Base-by-base conservation (phyloP, 768 basidiomycete species). In the Boletales sp. region DNA sequence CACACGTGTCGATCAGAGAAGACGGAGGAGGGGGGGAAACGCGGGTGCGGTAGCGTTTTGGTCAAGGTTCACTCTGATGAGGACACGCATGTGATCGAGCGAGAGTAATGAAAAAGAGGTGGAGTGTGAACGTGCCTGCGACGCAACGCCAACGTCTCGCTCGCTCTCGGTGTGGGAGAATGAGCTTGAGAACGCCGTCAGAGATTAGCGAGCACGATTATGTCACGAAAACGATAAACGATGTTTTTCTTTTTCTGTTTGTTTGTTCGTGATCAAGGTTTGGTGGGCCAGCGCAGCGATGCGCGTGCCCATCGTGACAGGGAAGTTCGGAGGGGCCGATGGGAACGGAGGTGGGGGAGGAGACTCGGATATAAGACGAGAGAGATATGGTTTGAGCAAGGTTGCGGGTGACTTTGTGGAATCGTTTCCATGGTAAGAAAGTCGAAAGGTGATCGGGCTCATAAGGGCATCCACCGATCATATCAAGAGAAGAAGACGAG, bases 91-190 rank as follows among this genome's bases (percentile, higher is more conserved):
- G 21, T 53, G 53, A 63, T 60, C 62, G 62, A 55, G 59, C 32
- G 24, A 58, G 21, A 21, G 21, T 4, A 21, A 21, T 50, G 51
- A 55, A 53, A 55, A 53, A 52, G 43, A 48, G 54, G 60, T 66
- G 63, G 63, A 54, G 64, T 68, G 63, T 50, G 65, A 65, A 65
- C 58, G 57, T 64, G 65, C 45, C 54, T 48, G 47, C 52, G 58
- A 61, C 54, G 47, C 52, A 58, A 55, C 47, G 41, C 43, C 31
- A 29, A 34, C 21, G 21, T 21, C 2, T 21, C 21, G 21, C 21
- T 21, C 21, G 21, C 21, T 21, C 40, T 54, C 24, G 38, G 60
- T 68, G 64, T 68, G 64, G 53, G 64, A 67, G 58, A 56, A 43
- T 21, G 21, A 41, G 17, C 35, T 32, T 55, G 58, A 52, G 54